Evolutionary conservation across 352 stramenopile genomes (phyloP).

Genomic region (Phytopythium delawarense): DNA sequence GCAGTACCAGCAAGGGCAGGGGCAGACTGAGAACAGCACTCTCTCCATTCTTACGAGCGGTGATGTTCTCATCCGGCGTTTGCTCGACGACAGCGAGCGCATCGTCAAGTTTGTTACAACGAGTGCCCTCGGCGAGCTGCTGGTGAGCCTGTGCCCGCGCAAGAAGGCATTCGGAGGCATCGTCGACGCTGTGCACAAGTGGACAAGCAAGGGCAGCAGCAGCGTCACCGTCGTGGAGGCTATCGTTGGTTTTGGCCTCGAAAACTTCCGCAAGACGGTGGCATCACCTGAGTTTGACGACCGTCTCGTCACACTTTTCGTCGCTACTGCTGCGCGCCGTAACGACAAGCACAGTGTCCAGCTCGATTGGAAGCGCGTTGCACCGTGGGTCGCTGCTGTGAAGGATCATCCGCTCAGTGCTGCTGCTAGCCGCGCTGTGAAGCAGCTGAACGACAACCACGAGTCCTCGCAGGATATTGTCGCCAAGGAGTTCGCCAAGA

Average conservation of each 20-base stretch:
- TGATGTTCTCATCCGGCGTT: slow-evolving; percentile 56
- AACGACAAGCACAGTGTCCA: slow-evolving; percentile 15
- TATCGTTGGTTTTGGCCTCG: slow-evolving; percentile 43
- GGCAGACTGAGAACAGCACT: not conserved
- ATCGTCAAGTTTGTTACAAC: slow-evolving; percentile 60
- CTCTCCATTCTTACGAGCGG: slow-evolving; percentile 37
- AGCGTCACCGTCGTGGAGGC: slow-evolving; percentile 38
- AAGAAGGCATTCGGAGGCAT: slow-evolving; percentile 51
- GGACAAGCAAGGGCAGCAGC: slow-evolving; percentile 19
- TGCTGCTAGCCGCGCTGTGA: slow-evolving; percentile 12
- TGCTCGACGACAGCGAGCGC: slow-evolving; percentile 71
- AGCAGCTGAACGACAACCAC: slow-evolving; percentile 10
- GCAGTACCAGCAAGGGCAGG: slow-evolving; percentile 30
- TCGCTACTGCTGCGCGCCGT: slow-evolving; percentile 33
- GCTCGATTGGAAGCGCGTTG: slow-evolving; percentile 28
- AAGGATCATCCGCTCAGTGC: slow-evolving; percentile 47
- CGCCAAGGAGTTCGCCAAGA: slow-evolving; percentile 24
- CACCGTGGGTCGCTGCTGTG: slow-evolving; percentile 39
- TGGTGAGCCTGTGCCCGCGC: slow-evolving; percentile 47
- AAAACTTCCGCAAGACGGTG: slow-evolving; percentile 38
- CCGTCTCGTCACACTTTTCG: slow-evolving; percentile 57
- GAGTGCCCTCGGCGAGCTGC: slow-evolving; percentile 45
- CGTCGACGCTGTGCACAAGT: slow-evolving; percentile 49
- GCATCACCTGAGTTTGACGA: slow-evolving; percentile 31
- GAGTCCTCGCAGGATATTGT: slow-evolving; percentile 21